phyloP scores from a whole-genome alignment of 2,329 filamentous ascomycete genomes.

The Ceratocystis huliohia region DNA sequence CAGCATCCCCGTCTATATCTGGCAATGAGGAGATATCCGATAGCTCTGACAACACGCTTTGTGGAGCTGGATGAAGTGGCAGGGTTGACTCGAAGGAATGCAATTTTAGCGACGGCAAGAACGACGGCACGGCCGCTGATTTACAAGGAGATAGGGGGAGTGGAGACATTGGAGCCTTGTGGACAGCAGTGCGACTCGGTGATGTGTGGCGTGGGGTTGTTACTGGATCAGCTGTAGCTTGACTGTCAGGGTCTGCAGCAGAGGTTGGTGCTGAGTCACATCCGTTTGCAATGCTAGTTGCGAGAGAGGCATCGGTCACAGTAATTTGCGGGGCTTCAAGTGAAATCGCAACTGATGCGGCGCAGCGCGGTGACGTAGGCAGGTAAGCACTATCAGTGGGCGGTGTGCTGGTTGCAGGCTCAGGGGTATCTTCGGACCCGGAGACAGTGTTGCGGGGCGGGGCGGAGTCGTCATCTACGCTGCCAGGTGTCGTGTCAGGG shows the following conservation, averaged over 20 bases:
- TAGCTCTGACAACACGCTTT: conserved; percentile 16
- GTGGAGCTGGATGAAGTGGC: conserved; percentile 19
- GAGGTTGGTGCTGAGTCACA: not conserved
- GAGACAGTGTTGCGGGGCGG: not conserved
- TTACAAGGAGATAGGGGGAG: not conserved
- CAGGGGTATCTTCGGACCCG: not conserved
- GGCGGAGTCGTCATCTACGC: not conserved
- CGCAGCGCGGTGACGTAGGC: not conserved
- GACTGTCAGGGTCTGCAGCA: not conserved
- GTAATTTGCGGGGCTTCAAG: conserved; percentile 21
- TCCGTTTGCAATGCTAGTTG: conserved; percentile 23
- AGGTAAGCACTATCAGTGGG: not conserved
- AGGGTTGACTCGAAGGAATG: conserved; percentile 8
- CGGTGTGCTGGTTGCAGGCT: not conserved
- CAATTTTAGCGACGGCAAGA: not conserved
- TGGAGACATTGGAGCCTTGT: not conserved
- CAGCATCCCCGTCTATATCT: conserved; percentile 12
- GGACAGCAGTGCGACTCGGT: not conserved
- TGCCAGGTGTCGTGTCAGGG: not conserved
- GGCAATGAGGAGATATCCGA: conserved; percentile 17
- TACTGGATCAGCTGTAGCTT: not conserved
- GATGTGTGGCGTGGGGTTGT: conserved; percentile 8
- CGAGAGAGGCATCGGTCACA: conserved; percentile 25
- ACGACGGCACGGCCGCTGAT: not conserved
- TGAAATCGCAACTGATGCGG: not conserved